phyloP scores from a whole-genome alignment of 2,329 filamentous ascomycete genomes.

The Ophiostoma montium region DNA sequence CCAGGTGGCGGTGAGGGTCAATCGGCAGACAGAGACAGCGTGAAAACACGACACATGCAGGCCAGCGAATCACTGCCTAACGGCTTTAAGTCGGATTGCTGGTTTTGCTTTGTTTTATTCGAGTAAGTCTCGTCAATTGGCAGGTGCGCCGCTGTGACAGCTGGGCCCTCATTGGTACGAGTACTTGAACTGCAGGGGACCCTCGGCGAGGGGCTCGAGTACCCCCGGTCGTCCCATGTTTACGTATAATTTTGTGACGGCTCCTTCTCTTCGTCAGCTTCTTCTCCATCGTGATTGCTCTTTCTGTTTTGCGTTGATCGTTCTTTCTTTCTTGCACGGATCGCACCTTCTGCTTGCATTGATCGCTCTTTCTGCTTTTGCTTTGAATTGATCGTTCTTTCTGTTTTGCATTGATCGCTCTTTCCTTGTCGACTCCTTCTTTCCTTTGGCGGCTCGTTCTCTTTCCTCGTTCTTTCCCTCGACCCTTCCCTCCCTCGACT shows the following conservation, averaged over 20 bases:
- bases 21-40: background rate
- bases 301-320: background rate
- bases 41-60: background rate
- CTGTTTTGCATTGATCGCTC: background rate
- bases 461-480: background rate
- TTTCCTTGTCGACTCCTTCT: too few relatives aligned
- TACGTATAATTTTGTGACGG: background rate
- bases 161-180: too few relatives aligned
- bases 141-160: too few relatives aligned
- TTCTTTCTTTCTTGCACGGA: too few relatives aligned
- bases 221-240: too few relatives aligned
- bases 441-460: background rate
- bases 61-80: background rate
- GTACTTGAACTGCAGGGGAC: too few relatives aligned
- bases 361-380: background rate
- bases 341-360: slow-evolving; percentile 1
- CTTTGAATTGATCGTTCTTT: background rate
- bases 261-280: background rate
- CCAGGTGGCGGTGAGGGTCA: background rate
- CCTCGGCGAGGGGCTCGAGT: too few relatives aligned
- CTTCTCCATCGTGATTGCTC: background rate
- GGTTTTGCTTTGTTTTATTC: background rate
- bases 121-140: background rate
- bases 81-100: background rate
- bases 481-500: background rate